A percentile compares a stretch with the other conserved stretches of the same genome.
Conservation (phyloP, 2,329 filamentous ascomycete genomes). For the Teratosphaeria viscida region DNA sequence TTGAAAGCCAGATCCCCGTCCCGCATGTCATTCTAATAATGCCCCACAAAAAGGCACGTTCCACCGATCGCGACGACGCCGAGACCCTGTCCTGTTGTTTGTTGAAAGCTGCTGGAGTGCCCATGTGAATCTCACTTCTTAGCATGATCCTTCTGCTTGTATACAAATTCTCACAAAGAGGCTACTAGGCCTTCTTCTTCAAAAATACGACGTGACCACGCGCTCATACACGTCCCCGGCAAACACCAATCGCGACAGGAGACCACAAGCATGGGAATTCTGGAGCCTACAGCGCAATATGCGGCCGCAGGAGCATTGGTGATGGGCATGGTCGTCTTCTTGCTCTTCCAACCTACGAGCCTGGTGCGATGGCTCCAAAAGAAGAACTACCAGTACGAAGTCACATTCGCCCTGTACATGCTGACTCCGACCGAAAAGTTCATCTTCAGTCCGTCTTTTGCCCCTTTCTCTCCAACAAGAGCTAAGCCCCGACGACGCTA, state of each 20-base stretch:
- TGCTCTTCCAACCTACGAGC: conserved; percentile 36
- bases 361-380: conserved; percentile 78
- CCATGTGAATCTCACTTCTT: neutral
- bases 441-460: conserved; percentile 71
- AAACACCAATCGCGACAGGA: neutral
- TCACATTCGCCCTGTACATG: conserved; percentile 95
- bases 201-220: neutral
- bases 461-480: neutral
- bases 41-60: neutral
- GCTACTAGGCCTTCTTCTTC: neutral
- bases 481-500: neutral
- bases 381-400: conserved; percentile 97
- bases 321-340: conserved; percentile 24
- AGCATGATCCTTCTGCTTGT: neutral
- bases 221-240: neutral
- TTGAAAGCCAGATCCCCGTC: neutral
- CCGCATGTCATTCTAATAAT: neutral
- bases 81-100: neutral
- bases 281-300: conserved; percentile 1
- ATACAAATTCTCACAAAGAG: neutral
- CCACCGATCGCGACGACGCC: neutral
- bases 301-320: conserved; percentile 57
- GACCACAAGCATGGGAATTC: neutral
- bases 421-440: conserved; percentile 93
- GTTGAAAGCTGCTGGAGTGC: neutral